Base-by-base conservation (phyloP, 2,329 filamentous ascomycete species). In the Diplodia corticola region DNA sequence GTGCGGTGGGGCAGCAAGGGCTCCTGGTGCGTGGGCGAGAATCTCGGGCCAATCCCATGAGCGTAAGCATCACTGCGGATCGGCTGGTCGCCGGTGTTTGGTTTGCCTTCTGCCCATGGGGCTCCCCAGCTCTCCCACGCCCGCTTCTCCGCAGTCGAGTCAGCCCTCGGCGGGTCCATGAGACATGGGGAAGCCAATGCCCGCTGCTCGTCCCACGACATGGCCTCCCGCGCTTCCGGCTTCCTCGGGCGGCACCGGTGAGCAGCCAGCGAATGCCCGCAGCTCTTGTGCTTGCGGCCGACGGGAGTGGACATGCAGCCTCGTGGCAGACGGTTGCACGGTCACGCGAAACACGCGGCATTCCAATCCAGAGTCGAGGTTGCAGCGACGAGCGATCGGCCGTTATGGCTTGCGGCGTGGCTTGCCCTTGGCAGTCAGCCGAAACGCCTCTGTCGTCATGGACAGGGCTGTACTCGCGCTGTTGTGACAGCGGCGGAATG, bases 361-460 rank as follows among this genome's bases (percentile, higher is more conserved):
- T 61, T 60, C 57, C 44, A 61, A 49, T 60, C 57, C 57, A 49
- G 44, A 49, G 57, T 46, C 15, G 57, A 49, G 57, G 57, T 61
- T 61, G 57, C 57, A 61, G 57, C 10, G 57, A 61, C 57, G 37
- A 49, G n/a, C 57, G 57, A 61, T 61, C 57, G 57, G 57, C 57
- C 57, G 57, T 61, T 61, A 49, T 61, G 57, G 57, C 44, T 33
- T 61, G 57, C 57, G 57, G 57, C 57, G 44, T 61, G 57, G 57
- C 57, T 61, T 59, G 37, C 53, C 28, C 57, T 61, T 61, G 57
- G 57, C 57, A 24, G 28, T 49, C 40, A 61, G 57, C 57, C 57
- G 57, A 61, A 33, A 17, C 57, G 57, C 57, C 57, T 46, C 57
- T 49, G 49, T 49, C 48, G 57, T 61, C 57, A 61, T 61, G 57